These are phyloP conservation scores for Simmondsia chinensis DNA, from an alignment of 148 eudicot genomes.

Conservation along the genomic window DNA sequence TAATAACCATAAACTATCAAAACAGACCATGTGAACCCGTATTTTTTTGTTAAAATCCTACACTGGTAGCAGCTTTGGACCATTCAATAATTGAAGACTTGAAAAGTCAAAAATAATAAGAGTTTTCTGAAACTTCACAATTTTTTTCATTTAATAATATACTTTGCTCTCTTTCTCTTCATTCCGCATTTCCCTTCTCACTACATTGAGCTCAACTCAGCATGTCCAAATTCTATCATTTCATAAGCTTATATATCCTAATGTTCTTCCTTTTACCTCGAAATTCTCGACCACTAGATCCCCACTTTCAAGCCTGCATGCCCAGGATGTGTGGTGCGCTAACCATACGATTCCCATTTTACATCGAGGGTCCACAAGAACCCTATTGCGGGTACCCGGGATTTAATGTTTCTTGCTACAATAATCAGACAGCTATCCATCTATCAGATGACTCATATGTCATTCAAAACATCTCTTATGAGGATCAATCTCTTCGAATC, in stretches of 20 bases:
- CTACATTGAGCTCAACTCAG: not conserved
- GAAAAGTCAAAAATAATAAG: no score
- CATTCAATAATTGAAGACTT: no score
- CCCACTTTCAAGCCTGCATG: conserved; percentile 12
- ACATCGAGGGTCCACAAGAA: conserved; percentile 12
- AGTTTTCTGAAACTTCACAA: no score
- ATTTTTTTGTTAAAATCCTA: no score
- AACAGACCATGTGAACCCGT: no score
- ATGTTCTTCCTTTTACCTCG: not conserved
- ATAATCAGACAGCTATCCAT: conserved; percentile 4
- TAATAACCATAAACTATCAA: no score
- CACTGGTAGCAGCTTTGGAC: no score
- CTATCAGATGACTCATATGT: conserved; percentile 10
- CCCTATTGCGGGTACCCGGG: conserved; percentile 16
- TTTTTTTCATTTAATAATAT: not conserved
- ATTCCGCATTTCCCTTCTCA: not conserved
- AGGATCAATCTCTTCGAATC: conserved; percentile 5
- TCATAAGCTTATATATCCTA: not conserved
- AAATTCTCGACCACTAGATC: conserved; percentile 4
- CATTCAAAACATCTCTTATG: conserved; percentile 9
- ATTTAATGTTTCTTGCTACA: conserved; percentile 8
- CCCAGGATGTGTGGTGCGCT: conserved; percentile 13
- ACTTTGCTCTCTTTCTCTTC: not conserved
- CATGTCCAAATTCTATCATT: conserved; percentile 1
- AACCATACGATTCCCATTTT: conserved; percentile 17